A percentile compares a stretch with the other conserved stretches of the same genome.
phyloP scores from a whole-genome alignment of 768 basidiomycete species.

The Trametes maxima region DNA sequence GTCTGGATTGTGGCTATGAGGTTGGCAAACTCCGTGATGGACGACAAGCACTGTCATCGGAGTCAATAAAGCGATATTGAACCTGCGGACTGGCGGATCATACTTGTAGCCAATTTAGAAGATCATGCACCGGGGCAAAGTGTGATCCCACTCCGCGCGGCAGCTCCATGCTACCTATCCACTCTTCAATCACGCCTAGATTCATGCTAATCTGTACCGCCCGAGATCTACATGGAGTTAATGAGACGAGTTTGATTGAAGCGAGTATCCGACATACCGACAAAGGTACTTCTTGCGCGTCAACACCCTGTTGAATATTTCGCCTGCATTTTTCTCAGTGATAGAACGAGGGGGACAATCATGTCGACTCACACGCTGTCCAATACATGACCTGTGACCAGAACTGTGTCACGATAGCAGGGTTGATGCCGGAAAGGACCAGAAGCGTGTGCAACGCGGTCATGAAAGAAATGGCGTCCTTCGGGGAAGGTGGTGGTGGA shows the following conservation, averaged over 20 bases:
- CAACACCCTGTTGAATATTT: slow-evolving; percentile 81
- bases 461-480: slow-evolving; percentile 75
- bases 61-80: slow-evolving; percentile 21
- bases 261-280: slow-evolving; percentile 50
- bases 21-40: slow-evolving; percentile 83
- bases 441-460: slow-evolving; percentile 85
- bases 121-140: slow-evolving; percentile 81
- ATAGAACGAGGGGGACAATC: not conserved
- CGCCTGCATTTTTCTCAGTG: slow-evolving; percentile 49
- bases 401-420: slow-evolving; percentile 82
- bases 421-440: slow-evolving; percentile 86
- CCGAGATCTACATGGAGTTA: slow-evolving; percentile 56
- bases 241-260: not conserved
- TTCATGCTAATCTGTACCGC: slow-evolving; percentile 92
- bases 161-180: slow-evolving; percentile 81
- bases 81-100: slow-evolving; percentile 4
- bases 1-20: slow-evolving; percentile 89
- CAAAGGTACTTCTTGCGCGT: slow-evolving; percentile 96
- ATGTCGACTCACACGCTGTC: slow-evolving; percentile 78
- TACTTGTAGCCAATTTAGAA: slow-evolving; percentile 87
- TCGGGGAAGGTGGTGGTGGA: slow-evolving; percentile 40
- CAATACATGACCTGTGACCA: slow-evolving; percentile 99
- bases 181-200: slow-evolving; percentile 83
- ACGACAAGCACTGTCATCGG: slow-evolving; percentile 69
- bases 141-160: slow-evolving; percentile 80